Evolutionary conservation across 2,329 filamentous ascomycete genomes (phyloP).

Genomic region (Blumeria hordei): DNA sequence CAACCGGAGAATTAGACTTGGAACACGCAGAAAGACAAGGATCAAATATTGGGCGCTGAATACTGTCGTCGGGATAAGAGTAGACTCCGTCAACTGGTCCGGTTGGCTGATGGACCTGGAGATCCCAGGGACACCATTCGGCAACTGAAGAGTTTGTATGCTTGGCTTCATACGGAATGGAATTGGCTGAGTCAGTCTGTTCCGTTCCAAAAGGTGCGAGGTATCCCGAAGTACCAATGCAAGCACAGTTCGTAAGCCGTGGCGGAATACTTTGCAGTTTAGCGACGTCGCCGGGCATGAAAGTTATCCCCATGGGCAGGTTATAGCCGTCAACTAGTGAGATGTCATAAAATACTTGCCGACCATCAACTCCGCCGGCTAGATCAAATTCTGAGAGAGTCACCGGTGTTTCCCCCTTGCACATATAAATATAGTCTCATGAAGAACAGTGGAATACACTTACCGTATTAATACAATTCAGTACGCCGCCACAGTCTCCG

Average conservation of each 20-base stretch:
- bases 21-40: conserved; percentile 60
- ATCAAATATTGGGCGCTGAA: conserved; percentile 46
- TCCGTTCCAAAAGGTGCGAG: conserved; percentile 23
- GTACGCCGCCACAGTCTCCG: conserved; percentile 48
- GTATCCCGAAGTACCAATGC: conserved; percentile 46
- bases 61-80: conserved; percentile 54
- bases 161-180: conserved; percentile 38
- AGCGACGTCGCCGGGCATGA: conserved; percentile 34
- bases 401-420: conserved; percentile 43
- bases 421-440: not conserved
- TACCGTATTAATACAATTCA: conserved; percentile 47
- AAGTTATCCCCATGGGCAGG: conserved; percentile 39
- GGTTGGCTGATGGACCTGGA: conserved; percentile 41
- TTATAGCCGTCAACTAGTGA: conserved; percentile 74
- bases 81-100: conserved; percentile 56
- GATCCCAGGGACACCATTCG: conserved; percentile 60
- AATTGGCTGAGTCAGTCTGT: conserved; percentile 19
- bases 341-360: conserved; percentile 62
- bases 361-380: conserved; percentile 31
- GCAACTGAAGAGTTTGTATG: conserved; percentile 31
- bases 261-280: conserved; percentile 39
- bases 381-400: conserved; percentile 67
- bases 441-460: conserved; percentile 13
- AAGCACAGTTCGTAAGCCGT: conserved; percentile 53
- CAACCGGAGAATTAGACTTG: conserved; percentile 36